Evolutionary conservation across 2,329 filamentous ascomycete genomes (phyloP).

Genomic region (Penicillium sp.): DNA sequence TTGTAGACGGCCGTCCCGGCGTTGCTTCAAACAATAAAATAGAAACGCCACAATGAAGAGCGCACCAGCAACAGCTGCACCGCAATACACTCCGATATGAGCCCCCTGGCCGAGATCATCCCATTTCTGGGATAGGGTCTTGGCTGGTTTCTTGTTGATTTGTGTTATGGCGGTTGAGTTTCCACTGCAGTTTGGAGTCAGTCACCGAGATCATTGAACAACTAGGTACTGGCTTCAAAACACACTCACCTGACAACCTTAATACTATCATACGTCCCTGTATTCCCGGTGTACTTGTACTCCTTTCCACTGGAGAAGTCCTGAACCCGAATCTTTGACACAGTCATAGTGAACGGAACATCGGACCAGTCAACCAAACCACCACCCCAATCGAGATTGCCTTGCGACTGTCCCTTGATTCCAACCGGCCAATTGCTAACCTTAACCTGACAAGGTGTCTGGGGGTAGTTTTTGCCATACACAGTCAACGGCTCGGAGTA

Average conservation of each 20-base stretch:
- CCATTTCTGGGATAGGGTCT: slow-evolving; percentile 14
- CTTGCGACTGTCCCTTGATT: slow-evolving; percentile 33
- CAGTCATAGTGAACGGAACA: slow-evolving; percentile 70
- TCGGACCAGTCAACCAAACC: slow-evolving; percentile 63
- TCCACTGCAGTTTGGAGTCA: slow-evolving; percentile 4
- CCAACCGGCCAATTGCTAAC: slow-evolving; percentile 68
- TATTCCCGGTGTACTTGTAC: slow-evolving; percentile 62
- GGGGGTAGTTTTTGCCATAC: slow-evolving; percentile 59
- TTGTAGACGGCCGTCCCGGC: slow-evolving; percentile 13
- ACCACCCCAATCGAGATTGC: slow-evolving; percentile 66
- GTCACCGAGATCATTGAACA: rapidly evolving
- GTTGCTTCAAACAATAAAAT: slow-evolving; percentile 13
- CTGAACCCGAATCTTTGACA: slow-evolving; percentile 58
- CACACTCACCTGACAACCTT: slow-evolving; percentile 47
- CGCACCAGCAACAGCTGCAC: slow-evolving; percentile 3
- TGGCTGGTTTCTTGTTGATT: slow-evolving; percentile 8
- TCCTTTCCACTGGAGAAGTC: slow-evolving; percentile 61
- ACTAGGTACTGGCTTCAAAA: not conserved
- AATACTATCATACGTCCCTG: slow-evolving; percentile 64
- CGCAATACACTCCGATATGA: slow-evolving; percentile 14
- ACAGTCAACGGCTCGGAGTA: slow-evolving; percentile 54
- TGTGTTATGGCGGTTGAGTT: slow-evolving; percentile 13
- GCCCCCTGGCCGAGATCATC: slow-evolving; percentile 8
- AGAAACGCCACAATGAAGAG: slow-evolving; percentile 2
- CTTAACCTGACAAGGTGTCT: slow-evolving; percentile 70